These are phyloP conservation scores for Colletotrichum scovillei DNA, from an alignment of 2,329 filamentous ascomycete genomes.

Conservation along the genomic window DNA sequence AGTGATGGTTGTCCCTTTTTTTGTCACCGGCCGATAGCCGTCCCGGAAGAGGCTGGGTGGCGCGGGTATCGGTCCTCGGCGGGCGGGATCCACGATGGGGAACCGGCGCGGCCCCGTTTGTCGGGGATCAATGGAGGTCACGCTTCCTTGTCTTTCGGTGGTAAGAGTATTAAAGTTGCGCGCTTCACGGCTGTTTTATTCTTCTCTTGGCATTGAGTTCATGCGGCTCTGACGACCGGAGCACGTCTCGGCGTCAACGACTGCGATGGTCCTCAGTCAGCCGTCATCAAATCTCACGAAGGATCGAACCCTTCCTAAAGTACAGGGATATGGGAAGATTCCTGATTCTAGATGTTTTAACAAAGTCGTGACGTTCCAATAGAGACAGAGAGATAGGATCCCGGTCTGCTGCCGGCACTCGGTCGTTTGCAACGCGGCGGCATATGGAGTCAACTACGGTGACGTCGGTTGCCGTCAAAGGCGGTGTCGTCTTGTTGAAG, in stretches of 20 bases:
- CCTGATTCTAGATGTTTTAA: not conserved
- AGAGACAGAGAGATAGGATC: not conserved
- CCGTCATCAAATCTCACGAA: not conserved
- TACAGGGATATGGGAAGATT: no score
- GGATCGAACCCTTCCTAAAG: not conserved
- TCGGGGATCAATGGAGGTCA: slow-evolving; percentile 17
- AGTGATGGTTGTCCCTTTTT: not conserved
- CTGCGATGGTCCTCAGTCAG: not conserved
- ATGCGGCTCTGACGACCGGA: not conserved
- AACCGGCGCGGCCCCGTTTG: slow-evolving; percentile 27
- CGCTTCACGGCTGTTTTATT: not conserved
- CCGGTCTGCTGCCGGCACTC: not conserved
- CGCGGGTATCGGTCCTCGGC: slow-evolving; percentile 26
- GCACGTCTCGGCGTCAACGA: not conserved
- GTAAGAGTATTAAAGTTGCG: not conserved
- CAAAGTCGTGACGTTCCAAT: not conserved
- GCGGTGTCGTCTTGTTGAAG: not conserved
- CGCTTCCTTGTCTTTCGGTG: not conserved
- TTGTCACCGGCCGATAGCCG: slow-evolving; percentile 27
- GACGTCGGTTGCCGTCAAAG: slow-evolving; percentile 20
- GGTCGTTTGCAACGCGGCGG: not conserved
- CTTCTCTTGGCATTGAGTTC: not conserved
- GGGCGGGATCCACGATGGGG: slow-evolving; percentile 13
- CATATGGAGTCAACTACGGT: not conserved
- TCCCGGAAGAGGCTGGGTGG: not conserved